Evolutionary conservation across 1,284 basidiomycete species (phyloP).

Genomic region (Chalciporus sp.): DNA sequence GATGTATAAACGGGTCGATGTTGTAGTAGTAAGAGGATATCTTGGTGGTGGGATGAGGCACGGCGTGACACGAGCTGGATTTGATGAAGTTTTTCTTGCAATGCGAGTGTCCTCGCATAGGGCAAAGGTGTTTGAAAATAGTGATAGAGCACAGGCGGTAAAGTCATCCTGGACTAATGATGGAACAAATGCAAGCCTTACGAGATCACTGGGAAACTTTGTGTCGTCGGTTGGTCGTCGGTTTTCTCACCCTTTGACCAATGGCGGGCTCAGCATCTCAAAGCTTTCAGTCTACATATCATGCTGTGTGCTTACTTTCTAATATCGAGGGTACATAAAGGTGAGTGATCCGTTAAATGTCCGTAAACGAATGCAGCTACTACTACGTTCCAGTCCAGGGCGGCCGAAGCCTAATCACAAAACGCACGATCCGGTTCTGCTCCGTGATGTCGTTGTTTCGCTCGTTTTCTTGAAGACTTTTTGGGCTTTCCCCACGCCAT

Average conservation of each 20-base stretch:
- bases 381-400: neutral
- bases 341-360: neutral
- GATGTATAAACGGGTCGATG: constrained; percentile 95
- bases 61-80: constrained; percentile 59
- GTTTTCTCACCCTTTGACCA: constrained; percentile 2
- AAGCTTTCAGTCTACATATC: neutral
- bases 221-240: too few species aligned
- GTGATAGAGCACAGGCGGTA: constrained; percentile 77
- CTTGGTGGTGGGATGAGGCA: constrained; percentile 52
- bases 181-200: neutral
- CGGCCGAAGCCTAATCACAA: too few species aligned
- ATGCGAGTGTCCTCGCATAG: constrained; percentile 65
- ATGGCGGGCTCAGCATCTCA: neutral
- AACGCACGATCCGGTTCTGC: neutral
- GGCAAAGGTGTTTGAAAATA: constrained; percentile 74
- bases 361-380: neutral
- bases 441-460: neutral
- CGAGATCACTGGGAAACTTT: too few species aligned
- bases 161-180: constrained; percentile 36
- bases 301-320: neutral
- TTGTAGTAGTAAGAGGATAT: constrained; percentile 74
- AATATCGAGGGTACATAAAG: neutral
- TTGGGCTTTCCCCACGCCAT: constrained; percentile 27
- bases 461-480: constrained; percentile 11
- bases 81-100: constrained; percentile 73